Evolutionary conservation across 257 asterid genomes (phyloP).

Genomic region (Solanum lycopersicoides): DNA sequence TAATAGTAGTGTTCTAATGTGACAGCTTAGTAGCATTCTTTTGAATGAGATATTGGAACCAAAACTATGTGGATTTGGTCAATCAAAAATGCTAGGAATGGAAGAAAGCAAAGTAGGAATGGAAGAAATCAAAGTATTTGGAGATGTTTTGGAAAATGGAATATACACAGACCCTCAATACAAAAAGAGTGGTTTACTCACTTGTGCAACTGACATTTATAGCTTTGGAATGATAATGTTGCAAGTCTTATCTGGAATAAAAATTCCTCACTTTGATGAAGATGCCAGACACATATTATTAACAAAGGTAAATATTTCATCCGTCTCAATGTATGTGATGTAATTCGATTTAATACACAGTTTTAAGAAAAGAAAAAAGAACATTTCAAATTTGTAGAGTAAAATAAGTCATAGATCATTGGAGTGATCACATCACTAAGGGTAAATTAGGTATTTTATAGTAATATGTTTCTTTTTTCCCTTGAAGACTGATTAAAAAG

Average conservation of each 20-base stretch:
- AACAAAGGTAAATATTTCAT: conserved; percentile 35
- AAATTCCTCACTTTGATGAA: conserved; percentile 49
- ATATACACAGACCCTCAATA: conserved; percentile 86
- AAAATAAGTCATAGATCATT: no score
- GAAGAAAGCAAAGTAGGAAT: conserved; percentile 67
- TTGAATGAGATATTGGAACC: conserved; percentile 48
- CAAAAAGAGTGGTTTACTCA: conserved; percentile 69
- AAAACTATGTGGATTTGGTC: conserved; percentile 71
- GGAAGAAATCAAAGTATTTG: conserved; percentile 64
- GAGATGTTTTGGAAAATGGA: conserved; percentile 70
- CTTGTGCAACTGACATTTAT: conserved; percentile 70
- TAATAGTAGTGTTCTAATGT: neutral
- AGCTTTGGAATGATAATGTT: conserved; percentile 68
- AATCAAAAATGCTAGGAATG: conserved; percentile 59
- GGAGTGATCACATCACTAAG: neutral
- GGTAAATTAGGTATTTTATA: no score
- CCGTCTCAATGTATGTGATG: neutral
- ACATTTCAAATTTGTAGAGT: no score
- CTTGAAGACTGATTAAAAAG: neutral
- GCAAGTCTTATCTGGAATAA: conserved; percentile 64
- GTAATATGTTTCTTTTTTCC: no score
- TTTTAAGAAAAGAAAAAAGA: no score
- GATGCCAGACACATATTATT: conserved; percentile 57
- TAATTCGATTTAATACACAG: no score
- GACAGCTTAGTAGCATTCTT: conserved; percentile 64